Base-by-base conservation (phyloP, 805 yeast species). In the Kuraishia hungarica region DNA sequence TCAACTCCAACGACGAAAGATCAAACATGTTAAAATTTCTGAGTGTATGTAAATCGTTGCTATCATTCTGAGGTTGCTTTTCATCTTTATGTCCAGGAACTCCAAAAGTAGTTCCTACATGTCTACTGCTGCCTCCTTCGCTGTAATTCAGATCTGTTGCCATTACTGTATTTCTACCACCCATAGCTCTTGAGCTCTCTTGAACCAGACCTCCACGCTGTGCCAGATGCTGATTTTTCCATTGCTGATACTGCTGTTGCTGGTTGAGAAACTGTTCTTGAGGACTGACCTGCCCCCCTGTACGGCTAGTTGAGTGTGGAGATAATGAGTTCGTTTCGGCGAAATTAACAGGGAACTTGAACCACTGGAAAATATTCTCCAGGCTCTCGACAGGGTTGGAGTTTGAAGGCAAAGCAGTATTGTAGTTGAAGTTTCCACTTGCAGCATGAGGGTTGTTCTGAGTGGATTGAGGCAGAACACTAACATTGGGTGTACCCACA, bases 351-450 rank as follows among this genome's bases (percentile, higher is more conserved):
- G 59, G 59, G 46, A 56, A 56, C 51, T 54, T 54, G 53, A 56
- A 56, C 59, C 59, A 56, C 50, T 56, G 59, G 39, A 56, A 56
- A 13, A 56, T 56, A 51, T 55, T 56, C 29, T 56, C 59, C n/a
- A 56, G 54, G 28, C 54, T 49, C 43, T 56, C 58, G 15, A 54
- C 54, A 11, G 39, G 35, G 13, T 47, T 47, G 2, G 26, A 21
- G 26, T 47, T 20, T 13, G 15, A 7, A 23, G 7, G 26, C 19
- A 17, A 35, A 10, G 51, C 2, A 17, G 10, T 20, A 28, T 23
- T 49, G 35, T 23, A 28, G 51, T 49, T 22, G 17, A 19, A 23
- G 28, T 19, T 23, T 8, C 35, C 51, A 20, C 20, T 22, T 47
- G 51, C 26, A 23, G n/a, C 20, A 28, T 46, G n/a, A n/a, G 54